Base-by-base conservation (phyloP, 257 asterid genomes). In the Ocimum tenuiflorum region DNA sequence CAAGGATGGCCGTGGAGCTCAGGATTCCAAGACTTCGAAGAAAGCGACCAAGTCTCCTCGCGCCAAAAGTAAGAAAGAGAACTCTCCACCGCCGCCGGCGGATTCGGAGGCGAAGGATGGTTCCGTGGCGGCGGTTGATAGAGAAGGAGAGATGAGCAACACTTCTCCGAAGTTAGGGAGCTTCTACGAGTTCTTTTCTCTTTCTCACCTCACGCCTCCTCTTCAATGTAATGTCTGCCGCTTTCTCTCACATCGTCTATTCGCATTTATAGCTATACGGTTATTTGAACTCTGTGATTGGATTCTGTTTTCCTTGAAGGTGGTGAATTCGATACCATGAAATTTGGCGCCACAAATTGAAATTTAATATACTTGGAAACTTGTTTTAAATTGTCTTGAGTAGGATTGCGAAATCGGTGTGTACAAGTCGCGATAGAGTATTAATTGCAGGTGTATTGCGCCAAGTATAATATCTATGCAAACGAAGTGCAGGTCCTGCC, bases 121-220 rank as follows among this genome's bases (percentile, higher is more conserved):
- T 13, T 60, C 76, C 15, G 53, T 73, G 4, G 76, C 78, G 51
- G 70, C 82, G 33, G 65, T 74, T 43, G 94, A 87, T 24, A 85
- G 75, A 29, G 97, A 89, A 60, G 96, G 90, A 70, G 99, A 87
- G 73, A 86, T 90, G 95, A 86, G 77, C 53, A 81, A 86, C 74
- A 77, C 96, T 60, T 84, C 86, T 35, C 97, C 96, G 47, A 87
- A 84, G 80, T 74, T 92, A 43, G 96, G 95, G 54, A 85, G 87
- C 86, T 92, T 92, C 80, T 92, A 92, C 75, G 96, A 92, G 76
- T 92, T 92, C 83, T 92, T 92, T 55, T 92, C 99, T n/a, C 95
- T 92, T 43, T 87, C 96, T 47, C 96, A 92, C 81, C 95, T 89
- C 80, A 86, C 90, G 59, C 96, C 99, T 58, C 99, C 99, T 61